phyloP scores from a whole-genome alignment of 2,329 filamentous ascomycete species.

The Neonectria ditissima region DNA sequence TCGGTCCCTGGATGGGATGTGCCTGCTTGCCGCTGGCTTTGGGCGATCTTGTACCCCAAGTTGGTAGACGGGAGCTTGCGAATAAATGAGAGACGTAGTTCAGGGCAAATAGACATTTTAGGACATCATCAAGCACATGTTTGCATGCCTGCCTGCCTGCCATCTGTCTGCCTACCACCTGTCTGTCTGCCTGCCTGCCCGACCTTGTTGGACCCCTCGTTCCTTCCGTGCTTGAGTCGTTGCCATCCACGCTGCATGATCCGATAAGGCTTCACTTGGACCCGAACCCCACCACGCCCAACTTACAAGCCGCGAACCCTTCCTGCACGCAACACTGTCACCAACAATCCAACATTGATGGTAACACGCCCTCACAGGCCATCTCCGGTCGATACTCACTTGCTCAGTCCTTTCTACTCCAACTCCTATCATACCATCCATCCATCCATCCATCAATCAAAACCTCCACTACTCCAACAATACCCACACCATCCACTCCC shows the following conservation, averaged over 20 bases:
- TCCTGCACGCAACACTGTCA: slow-evolving; percentile 9
- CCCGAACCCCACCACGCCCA: slow-evolving; percentile 2
- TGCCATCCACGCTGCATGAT: slow-evolving; percentile 21
- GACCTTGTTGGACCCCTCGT: slow-evolving; percentile 1
- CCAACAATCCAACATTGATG: slow-evolving; percentile 10
- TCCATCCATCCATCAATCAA: slow-evolving; percentile 27
- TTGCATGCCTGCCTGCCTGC: background rate
- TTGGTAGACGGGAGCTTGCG: background rate
- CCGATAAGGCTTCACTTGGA: slow-evolving; percentile 30
- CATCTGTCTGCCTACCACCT: background rate
- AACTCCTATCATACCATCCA: slow-evolving; percentile 16
- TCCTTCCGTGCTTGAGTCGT: slow-evolving; percentile 14
- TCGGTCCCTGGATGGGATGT: slow-evolving; percentile 21
- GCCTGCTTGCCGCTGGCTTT: background rate
- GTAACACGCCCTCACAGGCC: slow-evolving; percentile 14
- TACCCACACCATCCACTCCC: slow-evolving; percentile 30
- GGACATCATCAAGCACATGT: background rate
- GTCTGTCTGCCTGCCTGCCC: background rate
- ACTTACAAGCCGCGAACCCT: background rate
- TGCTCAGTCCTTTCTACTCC: slow-evolving; percentile 8
- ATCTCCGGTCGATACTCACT: slow-evolving; percentile 8
- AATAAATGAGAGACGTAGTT: background rate
- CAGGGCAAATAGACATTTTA: background rate
- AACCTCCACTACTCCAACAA: slow-evolving; percentile 20
- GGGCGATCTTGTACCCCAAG: background rate